Percentiles rank a stretch among this genome's conserved stretches.
Conservation (phyloP, 1,139 yeast genomes). For the Trichomonascaceae sp. region DNA sequence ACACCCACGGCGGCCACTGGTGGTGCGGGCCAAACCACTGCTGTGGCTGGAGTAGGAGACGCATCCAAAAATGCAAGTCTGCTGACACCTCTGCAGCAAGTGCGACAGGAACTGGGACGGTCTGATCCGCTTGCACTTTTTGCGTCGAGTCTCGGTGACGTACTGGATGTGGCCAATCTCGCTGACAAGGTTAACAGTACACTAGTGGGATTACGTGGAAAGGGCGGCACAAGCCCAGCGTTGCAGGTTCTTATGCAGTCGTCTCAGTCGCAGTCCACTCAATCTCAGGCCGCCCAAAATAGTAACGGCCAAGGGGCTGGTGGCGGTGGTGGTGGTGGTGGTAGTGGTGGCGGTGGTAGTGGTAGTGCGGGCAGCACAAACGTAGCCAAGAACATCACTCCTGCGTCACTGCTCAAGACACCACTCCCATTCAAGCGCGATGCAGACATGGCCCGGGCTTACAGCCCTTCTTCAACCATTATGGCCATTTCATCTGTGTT, state of each 20-base stretch:
- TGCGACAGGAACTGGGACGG: constrained; percentile 16
- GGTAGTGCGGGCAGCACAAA: too few relatives aligned
- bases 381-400: not conserved
- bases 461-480: too few relatives aligned
- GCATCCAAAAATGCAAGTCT: constrained; percentile 1
- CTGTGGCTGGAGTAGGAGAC: not conserved
- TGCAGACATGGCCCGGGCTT: not conserved
- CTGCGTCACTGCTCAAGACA: not conserved
- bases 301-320: too few relatives aligned
- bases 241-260: not conserved
- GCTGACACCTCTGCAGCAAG: constrained; percentile 11
- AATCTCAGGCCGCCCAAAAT: too few relatives aligned
- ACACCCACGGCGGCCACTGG: not conserved
- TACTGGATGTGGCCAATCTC: constrained; percentile 15
- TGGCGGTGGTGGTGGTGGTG: too few relatives aligned
- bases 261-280: not conserved
- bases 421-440: constrained; percentile 2
- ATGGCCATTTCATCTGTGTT: too few relatives aligned
- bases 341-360: too few relatives aligned
- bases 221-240: not conserved
- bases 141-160: constrained; percentile 19
- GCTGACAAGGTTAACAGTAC: constrained; percentile 14
- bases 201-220: not conserved
- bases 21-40: not conserved
- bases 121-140: constrained; percentile 18